Conservation (phyloP, 148 eudicot species). For the Pouteria glomerata region DNA sequence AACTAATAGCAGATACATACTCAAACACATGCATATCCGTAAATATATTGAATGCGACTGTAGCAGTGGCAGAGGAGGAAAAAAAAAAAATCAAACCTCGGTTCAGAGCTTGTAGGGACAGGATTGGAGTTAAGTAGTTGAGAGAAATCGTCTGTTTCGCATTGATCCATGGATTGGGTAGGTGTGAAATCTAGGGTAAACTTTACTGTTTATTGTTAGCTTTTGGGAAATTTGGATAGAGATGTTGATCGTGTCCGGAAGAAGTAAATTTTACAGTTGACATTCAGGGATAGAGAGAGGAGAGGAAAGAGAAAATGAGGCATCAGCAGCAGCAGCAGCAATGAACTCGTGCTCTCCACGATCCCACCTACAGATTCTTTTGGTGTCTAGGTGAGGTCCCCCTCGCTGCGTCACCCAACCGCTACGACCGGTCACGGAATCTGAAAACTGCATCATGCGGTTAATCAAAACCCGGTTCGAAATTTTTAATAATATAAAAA, state of each 20-base stretch:
- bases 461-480: too few species aligned
- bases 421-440: too few species aligned
- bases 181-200: neutral
- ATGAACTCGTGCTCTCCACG: slow-evolving; percentile 13
- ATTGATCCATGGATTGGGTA: slow-evolving; percentile 25
- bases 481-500: too few species aligned
- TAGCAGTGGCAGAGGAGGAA: neutral
- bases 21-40: too few species aligned
- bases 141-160: slow-evolving; percentile 9
- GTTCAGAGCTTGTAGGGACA: slow-evolving; percentile 15
- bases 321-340: neutral
- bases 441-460: too few species aligned
- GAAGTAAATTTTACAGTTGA: too few species aligned
- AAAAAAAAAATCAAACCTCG: slow-evolving; percentile 27
- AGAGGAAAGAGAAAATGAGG: neutral
- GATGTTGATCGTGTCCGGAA: neutral
- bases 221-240: neutral
- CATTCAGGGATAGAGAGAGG: neutral
- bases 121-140: slow-evolving; percentile 6
- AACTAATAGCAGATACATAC: too few species aligned
- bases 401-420: too few species aligned
- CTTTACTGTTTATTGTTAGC: neutral
- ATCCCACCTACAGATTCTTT: neutral
- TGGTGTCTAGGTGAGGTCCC: too few species aligned
- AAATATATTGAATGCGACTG: too few species aligned